These are phyloP conservation scores for Tilletia horrida DNA, from an alignment of 1,284 basidiomycete species.

Conservation along the genomic window DNA sequence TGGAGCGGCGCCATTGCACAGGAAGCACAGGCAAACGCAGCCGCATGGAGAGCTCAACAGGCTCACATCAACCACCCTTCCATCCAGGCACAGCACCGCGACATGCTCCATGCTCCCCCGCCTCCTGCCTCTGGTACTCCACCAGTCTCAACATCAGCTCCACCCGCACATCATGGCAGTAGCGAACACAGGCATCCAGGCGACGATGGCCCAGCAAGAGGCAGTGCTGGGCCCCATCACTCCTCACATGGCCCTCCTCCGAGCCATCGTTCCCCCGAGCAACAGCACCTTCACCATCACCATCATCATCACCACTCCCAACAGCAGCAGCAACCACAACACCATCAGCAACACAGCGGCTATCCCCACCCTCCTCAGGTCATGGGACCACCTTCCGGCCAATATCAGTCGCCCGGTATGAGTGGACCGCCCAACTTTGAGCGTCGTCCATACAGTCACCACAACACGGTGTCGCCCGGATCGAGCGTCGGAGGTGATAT, in stretches of 20 bases:
- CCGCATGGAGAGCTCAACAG: conserved; percentile 22
- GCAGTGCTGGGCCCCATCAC: background rate
- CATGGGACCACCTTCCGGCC: conserved; percentile 6
- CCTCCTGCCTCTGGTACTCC: background rate
- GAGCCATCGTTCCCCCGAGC: conserved; percentile 12
- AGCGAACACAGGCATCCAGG: too few relatives aligned
- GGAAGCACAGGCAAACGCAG: conserved; percentile 25
- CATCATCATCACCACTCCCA: conserved; percentile 4
- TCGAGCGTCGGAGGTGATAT: background rate
- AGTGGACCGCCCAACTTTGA: background rate
- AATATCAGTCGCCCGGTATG: background rate
- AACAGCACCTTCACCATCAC: background rate
- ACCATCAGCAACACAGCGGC: background rate
- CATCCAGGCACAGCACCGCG: conserved; percentile 14
- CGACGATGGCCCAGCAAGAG: too few relatives aligned
- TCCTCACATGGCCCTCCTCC: background rate
- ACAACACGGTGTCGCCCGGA: background rate
- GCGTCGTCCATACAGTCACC: background rate
- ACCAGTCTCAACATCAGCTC: background rate
- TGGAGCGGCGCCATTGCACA: conserved; percentile 40
- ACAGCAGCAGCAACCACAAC: background rate
- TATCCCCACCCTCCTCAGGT: background rate
- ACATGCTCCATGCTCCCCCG: conserved; percentile 4
- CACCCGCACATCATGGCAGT: too few relatives aligned
- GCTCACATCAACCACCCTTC: conserved; percentile 15